A percentile compares a stretch with the other conserved stretches of the same genome.
Evolutionary conservation across 1,139 yeast genomes (phyloP).

Genomic region (Chernovozyma sophiae-reginae): DNA sequence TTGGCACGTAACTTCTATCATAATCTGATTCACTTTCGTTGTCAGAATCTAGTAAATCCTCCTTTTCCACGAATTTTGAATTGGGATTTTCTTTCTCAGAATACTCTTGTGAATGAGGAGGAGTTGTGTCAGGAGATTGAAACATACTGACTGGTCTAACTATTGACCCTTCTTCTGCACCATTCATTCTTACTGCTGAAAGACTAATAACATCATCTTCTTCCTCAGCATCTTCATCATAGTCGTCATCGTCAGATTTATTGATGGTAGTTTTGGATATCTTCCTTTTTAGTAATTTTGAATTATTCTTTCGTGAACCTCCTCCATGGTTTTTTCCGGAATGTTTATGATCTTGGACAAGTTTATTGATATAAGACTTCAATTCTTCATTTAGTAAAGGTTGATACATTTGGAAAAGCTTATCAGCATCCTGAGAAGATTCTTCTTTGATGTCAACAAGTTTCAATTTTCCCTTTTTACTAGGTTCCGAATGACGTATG

Average conservation of each 20-base stretch:
- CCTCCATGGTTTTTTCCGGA: neutral
- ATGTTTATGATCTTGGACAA: neutral
- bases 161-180: neutral
- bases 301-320: neutral
- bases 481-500: constrained; percentile 5
- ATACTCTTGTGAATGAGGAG: constrained; percentile 22
- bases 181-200: neutral
- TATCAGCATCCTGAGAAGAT: constrained; percentile 3
- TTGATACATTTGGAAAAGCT: constrained; percentile 6
- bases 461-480: neutral
- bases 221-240: constrained; percentile 1
- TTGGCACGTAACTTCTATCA: constrained; percentile 13
- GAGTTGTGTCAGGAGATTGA: constrained; percentile 16
- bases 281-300: neutral
- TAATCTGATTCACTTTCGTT: constrained; percentile 4
- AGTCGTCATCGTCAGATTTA: neutral
- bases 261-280: neutral
- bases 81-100: constrained; percentile 4
- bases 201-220: neutral
- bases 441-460: neutral
- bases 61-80: neutral
- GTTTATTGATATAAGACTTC: neutral
- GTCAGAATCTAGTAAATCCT: constrained; percentile 1
- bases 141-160: neutral
- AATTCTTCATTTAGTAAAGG: constrained; percentile 6